A percentile compares a stretch with the other conserved stretches of the same genome.
Evolutionary conservation across 495 filamentous ascomycete species (phyloP).

Genomic region (Penicillium waksmanii): DNA sequence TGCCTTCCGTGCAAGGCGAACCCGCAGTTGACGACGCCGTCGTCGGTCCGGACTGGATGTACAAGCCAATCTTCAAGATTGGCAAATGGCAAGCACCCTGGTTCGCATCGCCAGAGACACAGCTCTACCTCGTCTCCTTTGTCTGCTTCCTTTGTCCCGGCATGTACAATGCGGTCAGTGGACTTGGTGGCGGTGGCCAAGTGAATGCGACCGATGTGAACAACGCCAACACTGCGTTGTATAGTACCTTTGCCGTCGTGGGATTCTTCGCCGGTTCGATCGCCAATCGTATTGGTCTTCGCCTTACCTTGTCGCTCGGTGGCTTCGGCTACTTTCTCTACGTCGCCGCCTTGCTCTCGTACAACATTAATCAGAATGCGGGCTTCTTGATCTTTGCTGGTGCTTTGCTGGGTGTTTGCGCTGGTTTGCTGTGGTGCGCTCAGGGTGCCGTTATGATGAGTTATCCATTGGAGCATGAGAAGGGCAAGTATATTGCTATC

Average conservation of each 20-base stretch:
- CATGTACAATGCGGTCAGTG: conserved; percentile 79
- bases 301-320: conserved; percentile 72
- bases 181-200: conserved; percentile 74
- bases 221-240: conserved; percentile 72
- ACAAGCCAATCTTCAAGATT: conserved; percentile 61
- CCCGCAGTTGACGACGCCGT: conserved; percentile 34
- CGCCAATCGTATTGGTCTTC: conserved; percentile 76
- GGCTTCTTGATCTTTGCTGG: conserved; percentile 63
- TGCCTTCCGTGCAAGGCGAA: conserved; percentile 22
- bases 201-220: conserved; percentile 64
- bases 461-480: conserved; percentile 79
- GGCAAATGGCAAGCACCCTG: conserved; percentile 60
- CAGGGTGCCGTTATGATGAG: conserved; percentile 97
- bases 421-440: conserved; percentile 86
- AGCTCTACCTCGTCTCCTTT: conserved; percentile 75
- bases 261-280: conserved; percentile 86
- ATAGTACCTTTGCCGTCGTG: conserved; percentile 83
- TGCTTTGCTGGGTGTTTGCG: conserved; percentile 69
- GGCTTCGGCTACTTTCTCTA: conserved; percentile 89
- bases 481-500: conserved; percentile 85
- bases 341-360: conserved; percentile 74
- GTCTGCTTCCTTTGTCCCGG: conserved; percentile 92
- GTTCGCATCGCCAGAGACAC: conserved; percentile 76
- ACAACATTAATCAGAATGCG: conserved; percentile 73
- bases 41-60: conserved; percentile 63